Evolutionary conservation across 805 yeast species (phyloP).

Genomic region (Hyphopichia homilentoma): DNA sequence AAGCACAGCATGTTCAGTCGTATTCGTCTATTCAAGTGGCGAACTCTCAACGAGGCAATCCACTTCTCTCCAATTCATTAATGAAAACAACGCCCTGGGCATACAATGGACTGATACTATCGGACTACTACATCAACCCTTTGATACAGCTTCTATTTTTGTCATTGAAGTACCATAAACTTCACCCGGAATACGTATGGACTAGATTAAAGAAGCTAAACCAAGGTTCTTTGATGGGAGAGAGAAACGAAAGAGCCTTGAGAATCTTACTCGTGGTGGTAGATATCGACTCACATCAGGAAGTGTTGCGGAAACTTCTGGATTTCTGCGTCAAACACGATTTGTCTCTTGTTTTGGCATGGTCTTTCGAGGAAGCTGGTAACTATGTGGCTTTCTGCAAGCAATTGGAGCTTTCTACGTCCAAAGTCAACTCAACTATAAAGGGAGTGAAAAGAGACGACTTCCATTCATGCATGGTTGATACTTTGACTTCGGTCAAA

Average conservation of each 20-base stretch:
- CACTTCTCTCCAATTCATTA: constrained; percentile 47
- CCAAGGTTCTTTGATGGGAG: constrained; percentile 23
- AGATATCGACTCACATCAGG: constrained; percentile 59
- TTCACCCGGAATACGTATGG: constrained; percentile 72
- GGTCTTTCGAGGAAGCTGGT: constrained; percentile 50
- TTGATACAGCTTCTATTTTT: constrained; percentile 57
- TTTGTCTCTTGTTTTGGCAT: constrained; percentile 46
- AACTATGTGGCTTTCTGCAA: constrained; percentile 38
- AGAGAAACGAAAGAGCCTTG: constrained; percentile 37
- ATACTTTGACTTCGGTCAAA: constrained; percentile 42
- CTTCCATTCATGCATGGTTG: constrained; percentile 42
- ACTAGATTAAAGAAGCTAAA: constrained; percentile 46
- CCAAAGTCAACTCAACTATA: constrained; percentile 25
- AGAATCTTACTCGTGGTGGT: constrained; percentile 61
- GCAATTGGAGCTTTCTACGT: constrained; percentile 32
- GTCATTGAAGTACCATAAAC: constrained; percentile 67
- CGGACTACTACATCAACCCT: constrained; percentile 62
- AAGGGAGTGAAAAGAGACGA: constrained; percentile 43
- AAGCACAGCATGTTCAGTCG: constrained; percentile 10
- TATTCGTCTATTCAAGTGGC: constrained; percentile 48
- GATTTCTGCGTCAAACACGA: constrained; percentile 49
- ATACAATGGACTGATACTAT: constrained; percentile 48
- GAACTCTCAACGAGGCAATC: constrained; percentile 70
- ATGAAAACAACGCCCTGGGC: constrained; percentile 53
- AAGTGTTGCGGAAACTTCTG: constrained; percentile 43